Base-by-base conservation (phyloP, 345 rosid species). In the Corchorus olitorius region DNA sequence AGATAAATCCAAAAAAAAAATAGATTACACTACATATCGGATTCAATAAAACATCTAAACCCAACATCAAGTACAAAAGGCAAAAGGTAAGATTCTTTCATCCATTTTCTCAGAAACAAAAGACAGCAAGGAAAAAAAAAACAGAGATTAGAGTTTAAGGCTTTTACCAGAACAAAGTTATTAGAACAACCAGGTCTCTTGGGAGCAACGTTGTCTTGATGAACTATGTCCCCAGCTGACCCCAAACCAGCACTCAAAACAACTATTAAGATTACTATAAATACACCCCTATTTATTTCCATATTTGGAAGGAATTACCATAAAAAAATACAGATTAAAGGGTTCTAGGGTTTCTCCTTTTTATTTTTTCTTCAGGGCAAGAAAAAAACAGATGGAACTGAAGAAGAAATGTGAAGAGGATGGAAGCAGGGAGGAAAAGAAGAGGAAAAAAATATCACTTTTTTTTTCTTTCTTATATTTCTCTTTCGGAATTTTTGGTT, bases 141-240 rank as follows among this genome's bases (percentile, higher is more conserved):
- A 46, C 1, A 22, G 54, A 12, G 2, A 74, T 60, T 13, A 27
- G 64, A 34, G 70, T 56, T 5, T 0, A 35, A 34, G 55, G 19
- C 10, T 67, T 53, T 65, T 9, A 93, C 99, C 93, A 96, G 84
- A 35, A 96, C 98, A 82, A 96, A 96, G 86, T 93, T 88, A 77
- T 96, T 93, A 19, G 84, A 84, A 83, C 99, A 96, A 34, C 99
- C 98, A 77, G 99, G 87, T 73, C 92, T 77, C 83, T 74, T 83
- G 0, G 99, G 99, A 78, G 97, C 87, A 22, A 86, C 67, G 74
- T 88, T 81, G 81, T 96, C 99, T 7, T 83, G 92, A 84, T 96
- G 99, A 43, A 96, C 97, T 83, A 96, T 96, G 71, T 96, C 99
- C 43, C 98, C 94, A 73, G 88, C 93, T 41, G 83, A 87, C 10